These are phyloP conservation scores for Solanum sejunctum DNA, from an alignment of 257 asterid genomes.

Conservation along the genomic window DNA sequence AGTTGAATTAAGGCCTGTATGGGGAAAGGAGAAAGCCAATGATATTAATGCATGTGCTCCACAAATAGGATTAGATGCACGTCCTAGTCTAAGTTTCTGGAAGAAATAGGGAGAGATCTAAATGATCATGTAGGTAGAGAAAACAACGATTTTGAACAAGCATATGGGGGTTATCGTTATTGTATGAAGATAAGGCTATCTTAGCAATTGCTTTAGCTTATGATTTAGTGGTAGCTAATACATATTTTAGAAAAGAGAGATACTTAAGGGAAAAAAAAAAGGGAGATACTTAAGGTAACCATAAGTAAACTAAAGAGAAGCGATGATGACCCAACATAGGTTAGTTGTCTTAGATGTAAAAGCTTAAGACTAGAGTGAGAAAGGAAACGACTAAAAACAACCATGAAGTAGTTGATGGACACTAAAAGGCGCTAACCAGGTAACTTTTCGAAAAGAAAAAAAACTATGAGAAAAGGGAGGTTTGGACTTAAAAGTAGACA, in stretches of 20 bases:
- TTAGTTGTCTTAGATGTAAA: neutral
- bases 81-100: neutral
- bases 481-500: neutral
- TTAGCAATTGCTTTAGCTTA: neutral
- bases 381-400: neutral
- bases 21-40: neutral
- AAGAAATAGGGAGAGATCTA: neutral
- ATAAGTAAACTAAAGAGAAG: neutral
- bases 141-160: neutral
- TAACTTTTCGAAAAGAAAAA: neutral
- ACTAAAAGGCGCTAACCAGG: neutral
- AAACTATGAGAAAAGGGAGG: neutral
- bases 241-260: neutral
- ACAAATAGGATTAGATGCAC: neutral
- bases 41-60: neutral
- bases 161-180: neutral
- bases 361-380: neutral
- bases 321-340: neutral
- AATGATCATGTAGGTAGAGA: neutral
- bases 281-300: neutral
- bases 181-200: neutral
- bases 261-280: neutral
- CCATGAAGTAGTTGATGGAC: neutral
- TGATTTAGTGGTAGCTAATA: neutral
- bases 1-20: neutral